A percentile compares a stretch with the other conserved stretches of the same genome.
These are phyloP conservation scores for Heritiera fomes DNA, from an alignment of 345 rosid genomes.

Conservation along the genomic window DNA sequence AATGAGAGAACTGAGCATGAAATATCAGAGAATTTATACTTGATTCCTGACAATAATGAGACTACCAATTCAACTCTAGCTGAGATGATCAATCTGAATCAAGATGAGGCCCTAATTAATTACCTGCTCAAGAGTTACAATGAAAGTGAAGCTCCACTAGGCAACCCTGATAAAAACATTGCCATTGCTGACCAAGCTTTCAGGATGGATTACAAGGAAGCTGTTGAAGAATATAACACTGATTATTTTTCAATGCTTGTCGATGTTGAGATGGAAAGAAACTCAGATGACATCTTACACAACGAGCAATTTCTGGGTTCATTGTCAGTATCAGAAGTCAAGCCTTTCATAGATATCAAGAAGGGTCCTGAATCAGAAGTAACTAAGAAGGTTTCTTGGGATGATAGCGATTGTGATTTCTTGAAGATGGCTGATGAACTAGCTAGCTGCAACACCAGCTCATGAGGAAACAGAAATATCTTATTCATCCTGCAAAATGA, in stretches of 20 bases:
- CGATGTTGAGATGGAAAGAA: neutral
- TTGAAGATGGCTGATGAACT: neutral
- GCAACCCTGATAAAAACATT: neutral
- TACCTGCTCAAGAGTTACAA: neutral
- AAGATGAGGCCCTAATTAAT: neutral
- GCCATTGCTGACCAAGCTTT: neutral
- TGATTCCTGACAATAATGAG: neutral
- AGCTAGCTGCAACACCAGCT: neutral
- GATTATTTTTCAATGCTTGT: too few species aligned
- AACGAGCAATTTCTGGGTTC: neutral
- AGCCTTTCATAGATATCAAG: neutral
- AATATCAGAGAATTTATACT: constrained; percentile 1
- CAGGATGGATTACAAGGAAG: neutral
- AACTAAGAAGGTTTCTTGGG: neutral
- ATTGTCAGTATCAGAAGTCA: neutral
- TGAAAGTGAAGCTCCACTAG: neutral
- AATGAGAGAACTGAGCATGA: neutral
- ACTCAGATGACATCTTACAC: neutral
- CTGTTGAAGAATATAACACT: too few species aligned
- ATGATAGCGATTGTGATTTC: neutral
- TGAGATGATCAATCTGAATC: neutral
- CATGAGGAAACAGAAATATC: neutral
- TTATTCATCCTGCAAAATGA: neutral
- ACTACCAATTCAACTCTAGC: neutral
- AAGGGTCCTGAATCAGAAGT: neutral